These are phyloP conservation scores for Chamaenerion angustifolium DNA, from an alignment of 345 rosid genomes.

Conservation along the genomic window DNA sequence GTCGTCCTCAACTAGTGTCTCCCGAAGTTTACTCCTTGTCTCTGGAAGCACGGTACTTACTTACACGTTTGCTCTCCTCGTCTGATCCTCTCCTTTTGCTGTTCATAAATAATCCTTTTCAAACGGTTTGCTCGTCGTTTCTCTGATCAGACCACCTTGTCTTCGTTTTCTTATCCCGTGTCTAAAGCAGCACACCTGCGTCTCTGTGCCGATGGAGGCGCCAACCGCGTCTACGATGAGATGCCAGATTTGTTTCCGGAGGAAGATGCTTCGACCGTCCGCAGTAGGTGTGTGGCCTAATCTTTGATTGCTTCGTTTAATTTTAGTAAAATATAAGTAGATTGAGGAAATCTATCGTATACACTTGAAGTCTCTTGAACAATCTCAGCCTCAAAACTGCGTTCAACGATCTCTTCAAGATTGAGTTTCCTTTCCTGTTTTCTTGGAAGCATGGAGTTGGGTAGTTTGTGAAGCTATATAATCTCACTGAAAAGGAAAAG, in stretches of 20 bases:
- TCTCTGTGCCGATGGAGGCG: slow-evolving; percentile 97
- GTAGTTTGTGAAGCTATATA: too few relatives aligned
- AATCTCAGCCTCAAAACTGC: too few relatives aligned
- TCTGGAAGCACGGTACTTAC: slow-evolving; percentile 66
- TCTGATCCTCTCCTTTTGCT: neutral
- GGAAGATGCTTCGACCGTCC: slow-evolving; percentile 38
- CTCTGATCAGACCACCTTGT: neutral
- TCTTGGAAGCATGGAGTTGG: too few relatives aligned
- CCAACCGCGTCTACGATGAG: slow-evolving; percentile 85
- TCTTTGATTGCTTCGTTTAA: neutral
- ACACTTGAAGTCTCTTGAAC: too few relatives aligned
- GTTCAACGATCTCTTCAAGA: too few relatives aligned
- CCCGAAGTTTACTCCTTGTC: slow-evolving; percentile 64
- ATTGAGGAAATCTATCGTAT: too few relatives aligned
- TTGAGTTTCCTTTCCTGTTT: too few relatives aligned
- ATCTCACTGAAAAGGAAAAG: too few relatives aligned
- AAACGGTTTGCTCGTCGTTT: neutral
- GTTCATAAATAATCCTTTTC: neutral
- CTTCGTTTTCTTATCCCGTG: slow-evolving; percentile 3
- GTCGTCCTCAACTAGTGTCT: slow-evolving; percentile 62
- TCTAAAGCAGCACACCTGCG: slow-evolving; percentile 64
- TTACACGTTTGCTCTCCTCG: neutral
- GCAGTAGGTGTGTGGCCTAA: slow-evolving; percentile 37
- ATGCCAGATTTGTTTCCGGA: slow-evolving; percentile 56
- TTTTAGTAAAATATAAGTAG: too few relatives aligned